Conservation (phyloP, 83 land plant genomes). For the Picea mariana region DNA sequence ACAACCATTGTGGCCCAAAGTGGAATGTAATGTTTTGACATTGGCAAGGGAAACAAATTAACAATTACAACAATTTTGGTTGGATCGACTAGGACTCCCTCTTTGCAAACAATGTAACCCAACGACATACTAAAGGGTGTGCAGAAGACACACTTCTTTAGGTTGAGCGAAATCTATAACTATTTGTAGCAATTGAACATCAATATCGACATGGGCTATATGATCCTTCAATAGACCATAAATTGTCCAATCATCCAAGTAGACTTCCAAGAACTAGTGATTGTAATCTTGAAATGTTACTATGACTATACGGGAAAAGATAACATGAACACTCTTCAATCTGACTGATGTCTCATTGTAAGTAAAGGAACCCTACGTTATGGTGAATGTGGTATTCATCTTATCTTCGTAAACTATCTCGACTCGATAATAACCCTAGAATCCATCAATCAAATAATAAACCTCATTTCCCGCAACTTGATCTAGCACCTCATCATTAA, state of each 20-base stretch:
- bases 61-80: neutral
- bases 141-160: neutral
- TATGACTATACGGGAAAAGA: too few species aligned
- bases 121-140: neutral
- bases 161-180: neutral
- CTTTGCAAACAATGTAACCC: neutral
- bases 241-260: neutral
- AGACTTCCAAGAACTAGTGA: neutral
- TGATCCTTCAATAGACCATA: neutral
- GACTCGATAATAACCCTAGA: too few species aligned
- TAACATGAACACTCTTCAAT: too few species aligned
- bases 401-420: too few species aligned
- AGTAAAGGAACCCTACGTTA: too few species aligned
- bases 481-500: too few species aligned
- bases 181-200: neutral
- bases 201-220: neutral
- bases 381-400: too few species aligned
- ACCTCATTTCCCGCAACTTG: too few species aligned
- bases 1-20: neutral
- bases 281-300: neutral
- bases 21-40: neutral
- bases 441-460: too few species aligned
- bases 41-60: rapidly evolving
- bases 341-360: too few species aligned
- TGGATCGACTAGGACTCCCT: neutral